These are phyloP conservation scores for Penicillium goetzii DNA, from an alignment of 495 filamentous ascomycete genomes.

Conservation along the genomic window DNA sequence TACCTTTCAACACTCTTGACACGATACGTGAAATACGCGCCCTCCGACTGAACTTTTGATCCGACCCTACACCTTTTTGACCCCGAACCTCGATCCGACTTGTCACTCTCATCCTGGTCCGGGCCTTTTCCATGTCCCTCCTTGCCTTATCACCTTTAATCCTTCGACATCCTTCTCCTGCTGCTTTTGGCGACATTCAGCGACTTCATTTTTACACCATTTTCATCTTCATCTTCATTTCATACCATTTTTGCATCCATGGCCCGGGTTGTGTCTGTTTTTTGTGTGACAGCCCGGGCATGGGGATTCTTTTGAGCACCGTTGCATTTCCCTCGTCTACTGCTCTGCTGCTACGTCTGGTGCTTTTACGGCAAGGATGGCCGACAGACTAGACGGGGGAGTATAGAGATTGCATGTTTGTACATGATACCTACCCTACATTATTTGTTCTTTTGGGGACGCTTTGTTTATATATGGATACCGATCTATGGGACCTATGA, in stretches of 20 bases:
- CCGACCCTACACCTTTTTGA: neutral
- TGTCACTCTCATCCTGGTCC: neutral
- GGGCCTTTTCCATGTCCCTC: neutral
- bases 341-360: neutral
- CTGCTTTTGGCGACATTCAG: slow-evolving; percentile 18
- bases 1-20: slow-evolving; percentile 14
- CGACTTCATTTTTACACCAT: slow-evolving; percentile 17
- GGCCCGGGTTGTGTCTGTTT: neutral
- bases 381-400: slow-evolving; percentile 10
- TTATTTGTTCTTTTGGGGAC: neutral
- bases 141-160: slow-evolving; percentile 13
- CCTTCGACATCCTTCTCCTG: slow-evolving; percentile 13
- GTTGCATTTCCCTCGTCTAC: slow-evolving; percentile 25
- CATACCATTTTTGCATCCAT: slow-evolving; percentile 22
- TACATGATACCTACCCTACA: slow-evolving; percentile 33
- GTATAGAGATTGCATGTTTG: slow-evolving; percentile 36
- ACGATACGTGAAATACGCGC: slow-evolving; percentile 30
- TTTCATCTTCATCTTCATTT: slow-evolving; percentile 11
- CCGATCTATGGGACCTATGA: neutral
- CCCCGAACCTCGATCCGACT: neutral
- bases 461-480: slow-evolving; percentile 1
- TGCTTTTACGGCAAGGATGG: neutral
- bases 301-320: slow-evolving; percentile 18
- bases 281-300: slow-evolving; percentile 5
- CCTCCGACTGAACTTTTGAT: slow-evolving; percentile 15